Evolutionary conservation across 1,139 yeast genomes (phyloP).

Genomic region (Suhomyces wounanorum): DNA sequence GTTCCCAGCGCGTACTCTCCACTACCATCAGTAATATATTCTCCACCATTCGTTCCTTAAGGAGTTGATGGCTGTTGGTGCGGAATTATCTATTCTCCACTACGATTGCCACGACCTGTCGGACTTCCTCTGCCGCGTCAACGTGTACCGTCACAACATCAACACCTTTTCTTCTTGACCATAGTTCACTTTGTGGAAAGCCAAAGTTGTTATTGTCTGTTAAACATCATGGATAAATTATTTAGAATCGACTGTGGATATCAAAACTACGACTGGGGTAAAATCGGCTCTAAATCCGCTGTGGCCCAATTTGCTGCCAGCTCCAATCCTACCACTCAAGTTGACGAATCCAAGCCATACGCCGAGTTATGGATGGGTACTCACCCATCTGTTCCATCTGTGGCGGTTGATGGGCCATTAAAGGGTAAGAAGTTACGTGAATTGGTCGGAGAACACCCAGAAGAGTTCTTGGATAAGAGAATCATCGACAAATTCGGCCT

Average conservation of each 20-base stretch:
- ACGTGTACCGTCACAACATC: constrained; percentile 2
- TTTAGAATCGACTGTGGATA: constrained; percentile 57
- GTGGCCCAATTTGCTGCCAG: constrained; percentile 84
- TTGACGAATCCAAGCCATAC: constrained; percentile 77
- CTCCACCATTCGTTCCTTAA: background rate
- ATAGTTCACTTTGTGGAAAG: background rate
- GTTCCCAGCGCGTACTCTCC: too few relatives aligned
- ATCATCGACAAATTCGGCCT: constrained; percentile 70
- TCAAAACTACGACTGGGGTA: constrained; percentile 86
- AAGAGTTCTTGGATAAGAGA: constrained; percentile 53
- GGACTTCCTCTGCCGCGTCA: background rate
- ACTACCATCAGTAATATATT: too few relatives aligned
- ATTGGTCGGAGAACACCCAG: constrained; percentile 62
- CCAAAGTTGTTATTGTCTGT: background rate
- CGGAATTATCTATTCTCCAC: background rate
- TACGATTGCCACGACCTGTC: background rate
- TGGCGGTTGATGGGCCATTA: constrained; percentile 42
- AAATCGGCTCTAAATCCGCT: constrained; percentile 77
- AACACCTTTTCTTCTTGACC: background rate
- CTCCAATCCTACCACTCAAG: constrained; percentile 59
- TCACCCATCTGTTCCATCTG: constrained; percentile 90
- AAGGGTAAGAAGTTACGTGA: constrained; percentile 63
- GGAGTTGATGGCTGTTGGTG: background rate
- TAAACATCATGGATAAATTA: constrained; percentile 20
- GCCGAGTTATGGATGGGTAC: constrained; percentile 99